These are phyloP conservation scores for Puccinia horiana DNA, from an alignment of 1,284 basidiomycete species.

Conservation along the genomic window DNA sequence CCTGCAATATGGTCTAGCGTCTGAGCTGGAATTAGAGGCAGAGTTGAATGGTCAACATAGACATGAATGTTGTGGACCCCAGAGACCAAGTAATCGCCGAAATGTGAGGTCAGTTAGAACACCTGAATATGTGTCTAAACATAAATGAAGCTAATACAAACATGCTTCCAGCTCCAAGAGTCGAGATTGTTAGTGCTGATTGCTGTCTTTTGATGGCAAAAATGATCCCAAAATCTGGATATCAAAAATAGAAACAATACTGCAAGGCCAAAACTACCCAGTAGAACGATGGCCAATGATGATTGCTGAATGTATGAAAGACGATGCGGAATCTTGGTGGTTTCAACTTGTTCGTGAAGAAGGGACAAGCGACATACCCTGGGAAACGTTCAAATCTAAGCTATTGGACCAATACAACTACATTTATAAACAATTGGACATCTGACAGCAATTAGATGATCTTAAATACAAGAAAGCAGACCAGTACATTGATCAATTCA, in stretches of 20 bases:
- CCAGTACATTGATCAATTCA: not conserved
- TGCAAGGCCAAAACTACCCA: not conserved
- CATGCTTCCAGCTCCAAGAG: not conserved
- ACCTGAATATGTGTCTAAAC: too few species aligned
- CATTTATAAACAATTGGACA: not conserved
- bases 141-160: not conserved
- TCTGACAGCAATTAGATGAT: not conserved
- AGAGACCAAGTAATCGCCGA: too few species aligned
- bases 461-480: not conserved
- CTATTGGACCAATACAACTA: not conserved
- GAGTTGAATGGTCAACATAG: not conserved
- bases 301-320: not conserved
- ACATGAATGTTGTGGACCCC: too few species aligned
- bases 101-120: too few species aligned
- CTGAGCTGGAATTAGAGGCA: not conserved
- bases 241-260: not conserved
- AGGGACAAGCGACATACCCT: not conserved
- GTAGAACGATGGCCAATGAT: not conserved
- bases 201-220: not conserved
- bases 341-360: not conserved
- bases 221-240: constrained; percentile 9
- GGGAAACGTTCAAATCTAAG: not conserved
- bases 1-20: not conserved
- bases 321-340: not conserved
- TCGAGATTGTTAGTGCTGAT: not conserved